Percentiles rank a stretch among this genome's conserved stretches.
Evolutionary conservation across 371 early-diverging fungal species (phyloP).

Genomic region (Dipsacomyces acuminosporus): DNA sequence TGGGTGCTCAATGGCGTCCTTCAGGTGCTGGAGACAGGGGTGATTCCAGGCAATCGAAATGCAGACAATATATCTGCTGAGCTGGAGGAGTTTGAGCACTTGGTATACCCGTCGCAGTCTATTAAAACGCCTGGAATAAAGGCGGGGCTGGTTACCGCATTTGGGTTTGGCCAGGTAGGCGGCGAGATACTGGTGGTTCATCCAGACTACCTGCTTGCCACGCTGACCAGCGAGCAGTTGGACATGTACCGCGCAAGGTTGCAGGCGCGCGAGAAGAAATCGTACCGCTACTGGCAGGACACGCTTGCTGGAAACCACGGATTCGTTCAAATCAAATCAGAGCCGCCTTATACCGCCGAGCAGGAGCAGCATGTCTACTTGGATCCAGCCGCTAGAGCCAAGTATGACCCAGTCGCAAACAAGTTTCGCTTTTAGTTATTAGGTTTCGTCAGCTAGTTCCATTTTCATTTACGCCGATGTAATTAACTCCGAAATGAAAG

Average conservation of each 20-base stretch:
- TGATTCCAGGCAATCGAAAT: constrained; percentile 92
- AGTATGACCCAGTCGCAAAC: background rate
- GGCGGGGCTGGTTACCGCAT: constrained; percentile 90
- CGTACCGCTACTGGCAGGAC: constrained; percentile 90
- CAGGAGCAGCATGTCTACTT: constrained; percentile 79
- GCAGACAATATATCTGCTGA: constrained; percentile 87
- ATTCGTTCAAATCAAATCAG: constrained; percentile 83
- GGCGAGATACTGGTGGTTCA: constrained; percentile 89
- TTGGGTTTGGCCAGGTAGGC: constrained; percentile 97
- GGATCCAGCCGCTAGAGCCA: constrained; percentile 63
- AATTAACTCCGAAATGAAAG: no score
- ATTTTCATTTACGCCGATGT: no score
- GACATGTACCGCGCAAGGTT: constrained; percentile 65
- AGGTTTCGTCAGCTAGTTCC: no score
- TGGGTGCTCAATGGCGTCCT: constrained; percentile 93
- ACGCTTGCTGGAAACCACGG: constrained; percentile 74
- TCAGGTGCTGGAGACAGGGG: constrained; percentile 77
- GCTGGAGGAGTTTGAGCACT: constrained; percentile 73
- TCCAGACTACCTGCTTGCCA: constrained; percentile 81
- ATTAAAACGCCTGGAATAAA: constrained; percentile 91
- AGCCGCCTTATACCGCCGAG: constrained; percentile 82
- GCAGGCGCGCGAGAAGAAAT: constrained; percentile 63
- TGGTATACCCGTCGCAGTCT: constrained; percentile 82
- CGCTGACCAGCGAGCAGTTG: constrained; percentile 68
- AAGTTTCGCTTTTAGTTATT: background rate